These are phyloP conservation scores for Mycocentrospora acerina DNA, from an alignment of 2,329 filamentous ascomycete genomes.

Conservation along the genomic window DNA sequence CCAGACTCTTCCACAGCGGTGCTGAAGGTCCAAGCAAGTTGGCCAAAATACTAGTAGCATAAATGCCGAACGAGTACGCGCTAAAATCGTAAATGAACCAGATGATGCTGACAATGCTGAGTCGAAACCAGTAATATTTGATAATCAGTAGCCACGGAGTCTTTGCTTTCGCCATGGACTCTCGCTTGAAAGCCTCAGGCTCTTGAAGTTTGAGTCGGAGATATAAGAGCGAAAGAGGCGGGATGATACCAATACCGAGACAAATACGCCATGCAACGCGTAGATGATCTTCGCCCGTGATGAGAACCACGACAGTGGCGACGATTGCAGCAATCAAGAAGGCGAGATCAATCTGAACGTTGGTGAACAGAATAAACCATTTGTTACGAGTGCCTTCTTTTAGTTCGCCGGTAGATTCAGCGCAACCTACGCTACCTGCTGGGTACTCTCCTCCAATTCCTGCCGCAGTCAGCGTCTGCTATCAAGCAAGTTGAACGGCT, in stretches of 20 bases:
- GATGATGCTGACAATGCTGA: constrained; percentile 57
- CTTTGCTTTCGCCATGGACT: constrained; percentile 49
- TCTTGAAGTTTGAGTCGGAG: constrained; percentile 58
- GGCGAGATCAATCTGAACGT: constrained; percentile 81
- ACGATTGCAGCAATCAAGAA: constrained; percentile 81
- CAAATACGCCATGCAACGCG: constrained; percentile 79
- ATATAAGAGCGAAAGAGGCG: constrained; percentile 58
- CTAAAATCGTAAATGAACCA: constrained; percentile 70
- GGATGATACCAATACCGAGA: constrained; percentile 57
- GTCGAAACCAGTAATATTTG: constrained; percentile 57
- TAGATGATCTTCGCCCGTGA: constrained; percentile 60
- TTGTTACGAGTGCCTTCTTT: constrained; percentile 79
- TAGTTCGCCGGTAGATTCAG: constrained; percentile 81
- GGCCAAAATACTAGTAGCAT: constrained; percentile 72
- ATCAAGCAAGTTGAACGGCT: background rate
- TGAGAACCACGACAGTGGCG: constrained; percentile 64
- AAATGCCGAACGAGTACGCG: constrained; percentile 82
- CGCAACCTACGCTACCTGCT: constrained; percentile 78
- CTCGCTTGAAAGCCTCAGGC: constrained; percentile 55
- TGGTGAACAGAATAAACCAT: constrained; percentile 82
- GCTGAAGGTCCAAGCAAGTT: constrained; percentile 62
- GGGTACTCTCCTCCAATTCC: constrained; percentile 82
- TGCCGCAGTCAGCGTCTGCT: constrained; percentile 3
- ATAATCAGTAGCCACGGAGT: constrained; percentile 48
- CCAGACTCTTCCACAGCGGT: constrained; percentile 75